phyloP scores from a whole-genome alignment of 2,329 filamentous ascomycete species.

The Diaporthe helianthi region DNA sequence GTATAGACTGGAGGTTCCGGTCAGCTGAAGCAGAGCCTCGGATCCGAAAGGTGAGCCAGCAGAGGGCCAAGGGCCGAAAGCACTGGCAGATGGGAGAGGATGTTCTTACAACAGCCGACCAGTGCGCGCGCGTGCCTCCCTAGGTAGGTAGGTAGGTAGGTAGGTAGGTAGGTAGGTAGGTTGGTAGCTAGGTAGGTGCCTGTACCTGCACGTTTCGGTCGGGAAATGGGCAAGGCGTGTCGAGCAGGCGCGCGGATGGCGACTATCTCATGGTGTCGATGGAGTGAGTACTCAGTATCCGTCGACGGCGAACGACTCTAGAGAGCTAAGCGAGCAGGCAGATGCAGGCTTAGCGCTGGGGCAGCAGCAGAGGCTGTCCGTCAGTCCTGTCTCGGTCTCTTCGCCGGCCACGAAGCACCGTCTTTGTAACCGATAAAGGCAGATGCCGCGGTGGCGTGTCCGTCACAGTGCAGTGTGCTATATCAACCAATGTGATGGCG shows the following conservation, averaged over 20 bases:
- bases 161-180: no score
- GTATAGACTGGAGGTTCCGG: conserved; percentile 21
- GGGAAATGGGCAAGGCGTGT: conserved; percentile 25
- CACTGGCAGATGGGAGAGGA: background rate
- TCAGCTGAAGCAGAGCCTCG: conserved; percentile 30
- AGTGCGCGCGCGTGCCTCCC: conserved; percentile 14
- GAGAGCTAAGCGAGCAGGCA: conserved; percentile 23
- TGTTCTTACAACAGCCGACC: conserved; percentile 22
- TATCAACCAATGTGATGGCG: conserved; percentile 9
- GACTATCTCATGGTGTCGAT: conserved; percentile 22
- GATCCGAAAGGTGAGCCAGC: conserved; percentile 33
- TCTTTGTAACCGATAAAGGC: conserved; percentile 28
- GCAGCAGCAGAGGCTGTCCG: conserved; percentile 10
- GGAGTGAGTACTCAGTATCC: background rate
- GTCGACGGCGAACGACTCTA: conserved; percentile 7
- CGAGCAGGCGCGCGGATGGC: conserved; percentile 25
- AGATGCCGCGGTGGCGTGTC: background rate
- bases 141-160: no score
- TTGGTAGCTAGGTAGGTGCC: conserved; percentile 4
- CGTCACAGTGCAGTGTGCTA: background rate
- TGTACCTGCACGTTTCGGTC: conserved; percentile 24
- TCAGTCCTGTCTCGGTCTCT: conserved; percentile 32
- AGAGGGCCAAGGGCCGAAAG: conserved; percentile 17
- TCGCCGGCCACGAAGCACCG: conserved; percentile 34
- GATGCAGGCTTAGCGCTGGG: conserved; percentile 32